Conservation (phyloP, 2,329 filamentous ascomycete species). For the Penicillium sp. region DNA sequence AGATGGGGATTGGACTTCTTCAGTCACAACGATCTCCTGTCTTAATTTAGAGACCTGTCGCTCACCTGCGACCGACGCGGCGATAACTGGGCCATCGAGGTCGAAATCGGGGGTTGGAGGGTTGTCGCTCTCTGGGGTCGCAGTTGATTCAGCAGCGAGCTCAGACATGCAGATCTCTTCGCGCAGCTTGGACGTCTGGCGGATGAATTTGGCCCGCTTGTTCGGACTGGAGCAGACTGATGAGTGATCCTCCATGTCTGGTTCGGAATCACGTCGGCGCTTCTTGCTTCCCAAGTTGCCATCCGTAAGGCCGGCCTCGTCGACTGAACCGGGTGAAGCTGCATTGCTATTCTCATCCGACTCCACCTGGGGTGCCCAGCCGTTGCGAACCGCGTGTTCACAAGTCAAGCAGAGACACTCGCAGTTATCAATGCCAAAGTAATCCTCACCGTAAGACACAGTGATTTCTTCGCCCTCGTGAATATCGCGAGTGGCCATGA, state of each 20-base stretch:
- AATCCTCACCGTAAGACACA: conserved; percentile 91
- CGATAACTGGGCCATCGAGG: conserved; percentile 5
- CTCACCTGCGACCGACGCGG: background rate
- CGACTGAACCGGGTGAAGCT: conserved; percentile 34
- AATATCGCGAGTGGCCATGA: conserved; percentile 81
- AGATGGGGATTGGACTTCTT: conserved; percentile 3
- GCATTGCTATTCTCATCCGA: conserved; percentile 37
- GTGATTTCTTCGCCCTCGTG: conserved; percentile 91
- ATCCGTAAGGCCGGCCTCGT: conserved; percentile 25
- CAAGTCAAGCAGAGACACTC: conserved; percentile 92
- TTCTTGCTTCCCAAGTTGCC: conserved; percentile 27
- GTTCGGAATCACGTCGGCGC: conserved; percentile 29
- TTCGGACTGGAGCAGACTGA: conserved; percentile 30
- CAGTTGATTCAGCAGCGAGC: conserved; percentile 24
- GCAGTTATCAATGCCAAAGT: conserved; percentile 93
- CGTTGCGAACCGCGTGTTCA: conserved; percentile 73
- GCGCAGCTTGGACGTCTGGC: conserved; percentile 38
- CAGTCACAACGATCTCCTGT: conserved; percentile 16
- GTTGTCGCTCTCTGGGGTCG: conserved; percentile 12
- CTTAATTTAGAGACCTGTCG: conserved; percentile 15
- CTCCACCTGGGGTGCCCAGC: conserved; percentile 66
- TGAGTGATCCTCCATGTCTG: conserved; percentile 29
- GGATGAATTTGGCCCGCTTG: conserved; percentile 37
- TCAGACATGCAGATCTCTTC: conserved; percentile 40
- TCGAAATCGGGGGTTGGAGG: conserved; percentile 11